Percentiles rank a stretch among this genome's conserved stretches.
phyloP scores from a whole-genome alignment of 2,329 filamentous ascomycete species.

The Gremmenia infestans region DNA sequence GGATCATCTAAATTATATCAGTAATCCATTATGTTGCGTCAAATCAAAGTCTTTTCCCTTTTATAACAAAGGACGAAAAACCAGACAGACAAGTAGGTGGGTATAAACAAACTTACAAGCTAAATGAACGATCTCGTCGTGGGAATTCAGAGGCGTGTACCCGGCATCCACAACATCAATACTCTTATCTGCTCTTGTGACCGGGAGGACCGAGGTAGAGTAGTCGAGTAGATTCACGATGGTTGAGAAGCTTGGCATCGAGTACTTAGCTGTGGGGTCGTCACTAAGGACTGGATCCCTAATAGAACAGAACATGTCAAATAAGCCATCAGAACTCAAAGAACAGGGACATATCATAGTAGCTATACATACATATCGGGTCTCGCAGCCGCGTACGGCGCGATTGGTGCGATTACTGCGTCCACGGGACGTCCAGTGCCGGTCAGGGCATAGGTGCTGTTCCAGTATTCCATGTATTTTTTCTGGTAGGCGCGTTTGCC shows the following conservation, averaged over 20 bases:
- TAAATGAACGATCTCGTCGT: conserved; percentile 40
- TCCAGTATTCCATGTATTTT: conserved; percentile 51
- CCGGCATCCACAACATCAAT: conserved; percentile 34
- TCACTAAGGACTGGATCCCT: not conserved
- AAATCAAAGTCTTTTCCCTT: conserved; percentile 12
- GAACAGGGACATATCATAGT: conserved; percentile 32
- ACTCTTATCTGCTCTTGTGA: conserved; percentile 40
- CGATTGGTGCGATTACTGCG: conserved; percentile 45
- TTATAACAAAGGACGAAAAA: not conserved
- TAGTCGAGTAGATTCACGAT: conserved; percentile 52
- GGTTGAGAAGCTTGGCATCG: conserved; percentile 6
- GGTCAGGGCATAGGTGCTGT: conserved; percentile 20
- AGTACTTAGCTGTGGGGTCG: not conserved
- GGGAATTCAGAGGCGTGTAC: conserved; percentile 37
- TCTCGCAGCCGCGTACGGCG: conserved; percentile 45
- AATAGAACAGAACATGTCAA: not conserved
- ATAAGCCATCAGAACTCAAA: not conserved
- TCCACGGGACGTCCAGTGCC: conserved; percentile 44
- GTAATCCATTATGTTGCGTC: conserved; percentile 39
- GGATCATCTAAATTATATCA: conserved; percentile 45
- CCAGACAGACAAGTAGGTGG: too few species aligned
- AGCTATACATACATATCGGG: conserved; percentile 43
- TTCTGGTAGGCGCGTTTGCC: conserved; percentile 51
- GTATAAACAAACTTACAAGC: conserved; percentile 40
- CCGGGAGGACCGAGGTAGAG: conserved; percentile 51